A percentile compares a stretch with the other conserved stretches of the same genome.
Evolutionary conservation across 768 basidiomycete genomes (phyloP).

Genomic region (Hygrophoropsis aurantiaca): DNA sequence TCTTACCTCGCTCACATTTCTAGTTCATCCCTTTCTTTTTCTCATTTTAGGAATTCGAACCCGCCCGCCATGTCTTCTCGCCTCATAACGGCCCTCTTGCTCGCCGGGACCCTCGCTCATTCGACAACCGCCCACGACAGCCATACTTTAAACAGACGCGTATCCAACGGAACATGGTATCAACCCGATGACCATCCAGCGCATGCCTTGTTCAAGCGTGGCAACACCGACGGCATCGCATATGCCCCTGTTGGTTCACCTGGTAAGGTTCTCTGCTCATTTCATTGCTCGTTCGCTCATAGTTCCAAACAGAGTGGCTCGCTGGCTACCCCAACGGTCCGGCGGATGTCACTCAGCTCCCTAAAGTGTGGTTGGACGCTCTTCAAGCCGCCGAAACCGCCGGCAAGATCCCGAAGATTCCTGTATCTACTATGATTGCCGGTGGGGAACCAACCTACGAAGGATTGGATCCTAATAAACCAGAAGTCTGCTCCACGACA

Average conservation of each 20-base stretch:
- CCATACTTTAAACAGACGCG: constrained; percentile 16
- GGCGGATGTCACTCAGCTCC: constrained; percentile 53
- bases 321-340: constrained; percentile 54
- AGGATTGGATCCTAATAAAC: constrained; percentile 40
- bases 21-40: constrained; percentile 32
- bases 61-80: constrained; percentile 21
- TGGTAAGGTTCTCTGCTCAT: constrained; percentile 36
- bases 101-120: constrained; percentile 20
- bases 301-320: constrained; percentile 54
- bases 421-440: constrained; percentile 40
- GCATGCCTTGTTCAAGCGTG: constrained; percentile 63
- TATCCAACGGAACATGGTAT: constrained; percentile 49
- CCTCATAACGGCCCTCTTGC: constrained; percentile 21
- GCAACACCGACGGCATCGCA: constrained; percentile 40
- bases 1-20: constrained; percentile 2
- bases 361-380: constrained; percentile 70
- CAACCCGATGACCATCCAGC: constrained; percentile 61
- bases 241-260: constrained; percentile 62
- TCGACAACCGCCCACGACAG: constrained; percentile 15
- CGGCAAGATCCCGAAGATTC: constrained; percentile 73
- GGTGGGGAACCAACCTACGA: constrained; percentile 35
- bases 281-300: constrained; percentile 2
- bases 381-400: constrained; percentile 63
- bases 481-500: constrained; percentile 73
- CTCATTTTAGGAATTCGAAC: constrained; percentile 34